Evolutionary conservation across 441 rosid genomes (phyloP), one percentile per base, ranked within the genome.

Genomic region (Populus hybrid): DNA sequence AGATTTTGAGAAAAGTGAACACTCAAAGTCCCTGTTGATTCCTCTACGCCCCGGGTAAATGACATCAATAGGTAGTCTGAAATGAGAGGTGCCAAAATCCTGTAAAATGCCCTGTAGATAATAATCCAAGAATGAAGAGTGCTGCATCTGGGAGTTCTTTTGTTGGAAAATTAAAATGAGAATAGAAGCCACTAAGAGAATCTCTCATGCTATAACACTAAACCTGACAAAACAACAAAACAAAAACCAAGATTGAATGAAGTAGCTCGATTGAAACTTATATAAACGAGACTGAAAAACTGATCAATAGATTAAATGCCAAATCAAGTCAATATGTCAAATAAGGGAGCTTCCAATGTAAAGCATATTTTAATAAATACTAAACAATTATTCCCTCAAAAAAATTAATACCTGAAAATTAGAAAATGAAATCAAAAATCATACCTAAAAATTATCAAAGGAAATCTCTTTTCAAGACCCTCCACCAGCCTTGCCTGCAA

Each of bases 401-500:
- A 42, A 42, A 38, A 38, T 38, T 38, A 9, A 38, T 3, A 42
- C 3, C 4, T 42, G 50, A 42, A 42, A 42, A 11, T 42, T 53
- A 16, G 61, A 53, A 16, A 53, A 50, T 50, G n/a, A 50, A 53
- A 53, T 5, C n/a, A 16, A n/a, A 53, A 16, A 63, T 34, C 21
- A 64, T 71, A 89, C 87, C 90, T 83, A 79, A 82, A 72, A 81
- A 77, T 77, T 74, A 80, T 12, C 81, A 77, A 67, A 64, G 68
- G 42, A 38, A 70, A 67, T 34, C 74, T 80, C 74, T 53, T 70
- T 82, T 87, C 86, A 88, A 81, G 86, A 73, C 42, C 77, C 90
- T 79, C 87, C 94, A 72, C 93, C 88, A 78, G 90, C 92, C 77
- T 88, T 86, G 63, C 90, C 94, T 3, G 91, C 86, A 70, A 90